Evolutionary conservation across 192 early-diverging fungal species (phyloP).

Genomic region (Backusella australiensis): DNA sequence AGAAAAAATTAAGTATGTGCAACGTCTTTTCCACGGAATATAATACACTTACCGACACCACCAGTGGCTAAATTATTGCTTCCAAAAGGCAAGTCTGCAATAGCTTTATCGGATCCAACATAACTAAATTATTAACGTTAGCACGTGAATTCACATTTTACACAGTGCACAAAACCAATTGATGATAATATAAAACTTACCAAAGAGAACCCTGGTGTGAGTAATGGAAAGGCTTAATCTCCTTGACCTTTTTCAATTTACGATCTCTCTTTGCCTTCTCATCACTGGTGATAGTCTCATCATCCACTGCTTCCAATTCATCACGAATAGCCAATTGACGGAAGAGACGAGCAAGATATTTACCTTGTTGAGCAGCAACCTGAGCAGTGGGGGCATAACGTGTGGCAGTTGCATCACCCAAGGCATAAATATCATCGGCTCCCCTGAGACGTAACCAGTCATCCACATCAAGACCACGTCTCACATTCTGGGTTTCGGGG

Average conservation of each 20-base stretch:
- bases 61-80: constrained; percentile 61
- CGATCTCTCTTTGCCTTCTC: constrained; percentile 30
- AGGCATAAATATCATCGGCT: constrained; percentile 57
- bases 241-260: constrained; percentile 32
- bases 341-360: constrained; percentile 77
- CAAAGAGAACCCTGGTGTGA: constrained; percentile 79
- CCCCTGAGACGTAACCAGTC: constrained; percentile 69
- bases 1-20: neutral
- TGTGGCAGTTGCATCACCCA: constrained; percentile 76
- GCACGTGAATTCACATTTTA: neutral
- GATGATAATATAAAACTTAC: neutral
- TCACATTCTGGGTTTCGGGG: constrained; percentile 54
- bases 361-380: constrained; percentile 86
- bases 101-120: constrained; percentile 89
- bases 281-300: neutral
- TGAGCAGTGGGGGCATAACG: constrained; percentile 81
- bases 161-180: neutral
- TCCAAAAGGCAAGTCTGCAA: constrained; percentile 85
- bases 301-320: constrained; percentile 31
- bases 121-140: constrained; percentile 40
- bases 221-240: constrained; percentile 75
- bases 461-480: constrained; percentile 71
- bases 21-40: neutral
- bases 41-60: constrained; percentile 39
- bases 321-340: constrained; percentile 55